Base-by-base conservation (phyloP, 2,329 filamentous ascomycete species). In the Arthrobotrys sphaeroides region DNA sequence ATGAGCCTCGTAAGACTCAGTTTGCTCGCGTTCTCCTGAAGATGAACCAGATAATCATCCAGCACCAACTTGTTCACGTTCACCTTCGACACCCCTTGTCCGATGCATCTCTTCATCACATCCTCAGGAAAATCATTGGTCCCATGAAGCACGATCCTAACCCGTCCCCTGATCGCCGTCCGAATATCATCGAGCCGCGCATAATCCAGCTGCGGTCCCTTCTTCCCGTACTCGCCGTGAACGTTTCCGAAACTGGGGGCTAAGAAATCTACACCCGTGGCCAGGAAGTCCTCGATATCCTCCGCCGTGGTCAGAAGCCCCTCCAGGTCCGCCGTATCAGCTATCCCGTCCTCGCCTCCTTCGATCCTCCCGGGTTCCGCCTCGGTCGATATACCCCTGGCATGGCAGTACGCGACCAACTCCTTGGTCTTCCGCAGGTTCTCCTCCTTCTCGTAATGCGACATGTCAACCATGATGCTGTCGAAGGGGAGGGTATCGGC, bases 381-480 rank as follows among this genome's bases (percentile, higher is more conserved):
- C 81, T 92, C 90, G 1, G 89, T 90, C 3, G 88, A 86, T 77
- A 91, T 91, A 2, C 89, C 88, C 43, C 87, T 84, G 78, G 83
- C 87, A 80, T 90, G 87, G 80, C 90, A 90, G 80, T 89, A 88
- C 20, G 82, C 83, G 5, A 88, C 88, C 59, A 91, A 82, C 78
- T 90, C 88, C 59, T 84, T 84, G 18, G 90, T 92, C 80, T 87
- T 85, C 1, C 85, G 83, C 38, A 93, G 83, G 80, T 92, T 92
- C 82, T 91, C 89, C 64, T 86, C 88, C 78, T 88, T 89, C 78
- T 90, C 89, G 80, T 90, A 88, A 80, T 92, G 90, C 70, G 85
- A 88, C 90, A 92, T 92, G 82, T 92, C 90, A 0, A 92, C 88
- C 90, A 92, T 92, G 80, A 92, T 91, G 77, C 86, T 88, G 82